These are phyloP conservation scores for Tolypocladium ophioglossoides DNA, from an alignment of 2,329 filamentous ascomycete species.

Conservation along the genomic window DNA sequence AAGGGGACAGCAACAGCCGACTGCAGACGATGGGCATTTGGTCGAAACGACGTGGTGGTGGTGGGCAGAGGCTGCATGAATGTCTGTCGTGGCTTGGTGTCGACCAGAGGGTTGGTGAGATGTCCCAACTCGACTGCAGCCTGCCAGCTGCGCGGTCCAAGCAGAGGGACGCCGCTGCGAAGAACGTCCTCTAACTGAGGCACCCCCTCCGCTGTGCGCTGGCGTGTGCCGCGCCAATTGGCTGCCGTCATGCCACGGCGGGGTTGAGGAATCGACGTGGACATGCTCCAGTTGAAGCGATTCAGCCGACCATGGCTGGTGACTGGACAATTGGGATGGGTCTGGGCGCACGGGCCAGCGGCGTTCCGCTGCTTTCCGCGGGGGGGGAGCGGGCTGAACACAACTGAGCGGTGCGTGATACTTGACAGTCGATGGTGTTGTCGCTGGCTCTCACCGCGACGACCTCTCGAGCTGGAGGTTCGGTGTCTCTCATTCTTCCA, in stretches of 20 bases:
- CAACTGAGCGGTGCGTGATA: background rate
- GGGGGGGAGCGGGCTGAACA: background rate
- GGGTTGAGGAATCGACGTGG: background rate
- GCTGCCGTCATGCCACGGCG: background rate
- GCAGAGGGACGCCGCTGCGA: too few species aligned
- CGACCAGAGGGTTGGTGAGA: background rate
- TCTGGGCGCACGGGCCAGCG: background rate
- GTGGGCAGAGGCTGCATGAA: slow-evolving; percentile 1
- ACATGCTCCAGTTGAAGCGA: background rate
- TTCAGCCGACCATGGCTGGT: background rate
- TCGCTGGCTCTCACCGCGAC: background rate
- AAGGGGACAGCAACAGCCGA: background rate
- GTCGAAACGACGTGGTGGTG: slow-evolving; percentile 1
- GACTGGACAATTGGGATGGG: background rate
- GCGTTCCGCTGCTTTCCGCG: background rate
- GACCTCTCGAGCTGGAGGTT: background rate
- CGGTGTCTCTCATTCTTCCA: background rate
- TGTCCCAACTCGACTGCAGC: background rate
- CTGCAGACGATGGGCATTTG: background rate
- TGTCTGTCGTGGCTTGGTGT: slow-evolving; percentile 2
- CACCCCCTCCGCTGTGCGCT: slow-evolving; percentile 1
- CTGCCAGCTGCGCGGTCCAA: background rate
- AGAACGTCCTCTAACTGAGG: background rate
- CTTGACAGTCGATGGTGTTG: background rate
- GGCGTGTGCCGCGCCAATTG: slow-evolving; percentile 8